Conservation (phyloP, 768 basidiomycete genomes). For the Hygrophorus russula region DNA sequence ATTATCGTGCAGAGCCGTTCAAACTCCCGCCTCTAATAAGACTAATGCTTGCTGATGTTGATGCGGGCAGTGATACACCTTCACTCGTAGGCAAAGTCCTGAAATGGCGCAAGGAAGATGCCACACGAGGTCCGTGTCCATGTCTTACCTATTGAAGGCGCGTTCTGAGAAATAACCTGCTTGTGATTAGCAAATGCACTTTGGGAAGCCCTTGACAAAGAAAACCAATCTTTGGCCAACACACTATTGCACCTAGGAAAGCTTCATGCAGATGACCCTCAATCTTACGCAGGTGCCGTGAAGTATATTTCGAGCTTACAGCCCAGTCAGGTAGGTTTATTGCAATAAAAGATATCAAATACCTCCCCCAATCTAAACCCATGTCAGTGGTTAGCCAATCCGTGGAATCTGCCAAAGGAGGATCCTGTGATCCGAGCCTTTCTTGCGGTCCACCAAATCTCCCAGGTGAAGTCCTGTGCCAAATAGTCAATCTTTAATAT, state of each 20-base stretch:
- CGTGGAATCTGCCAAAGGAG: slow-evolving; percentile 33
- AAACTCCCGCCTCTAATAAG: slow-evolving; percentile 75
- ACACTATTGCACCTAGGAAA: slow-evolving; percentile 41
- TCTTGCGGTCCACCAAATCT: slow-evolving; percentile 40
- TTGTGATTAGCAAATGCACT: slow-evolving; percentile 39
- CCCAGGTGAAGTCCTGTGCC: slow-evolving; percentile 34
- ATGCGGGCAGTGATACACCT: slow-evolving; percentile 93
- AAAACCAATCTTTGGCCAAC: slow-evolving; percentile 49
- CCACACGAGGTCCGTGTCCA: slow-evolving; percentile 34
- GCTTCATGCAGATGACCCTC: slow-evolving; percentile 34
- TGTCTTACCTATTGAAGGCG: neutral
- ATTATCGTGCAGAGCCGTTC: slow-evolving; percentile 57
- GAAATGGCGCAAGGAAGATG: slow-evolving; percentile 70
- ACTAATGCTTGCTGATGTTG: slow-evolving; percentile 89
- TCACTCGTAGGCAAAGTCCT: slow-evolving; percentile 87
- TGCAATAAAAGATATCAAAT: neutral
- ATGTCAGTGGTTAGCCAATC: slow-evolving; percentile 49
- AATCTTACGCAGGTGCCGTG: slow-evolving; percentile 43
- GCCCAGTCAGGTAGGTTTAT: slow-evolving; percentile 36
- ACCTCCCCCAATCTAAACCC: neutral
- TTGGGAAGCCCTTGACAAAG: slow-evolving; percentile 53
- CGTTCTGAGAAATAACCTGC: too few species aligned
- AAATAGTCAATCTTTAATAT: neutral
- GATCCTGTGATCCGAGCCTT: slow-evolving; percentile 41
- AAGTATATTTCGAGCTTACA: slow-evolving; percentile 53